phyloP scores from a whole-genome alignment of 2,329 filamentous ascomycete genomes.

The Fusarium verrucosum region DNA sequence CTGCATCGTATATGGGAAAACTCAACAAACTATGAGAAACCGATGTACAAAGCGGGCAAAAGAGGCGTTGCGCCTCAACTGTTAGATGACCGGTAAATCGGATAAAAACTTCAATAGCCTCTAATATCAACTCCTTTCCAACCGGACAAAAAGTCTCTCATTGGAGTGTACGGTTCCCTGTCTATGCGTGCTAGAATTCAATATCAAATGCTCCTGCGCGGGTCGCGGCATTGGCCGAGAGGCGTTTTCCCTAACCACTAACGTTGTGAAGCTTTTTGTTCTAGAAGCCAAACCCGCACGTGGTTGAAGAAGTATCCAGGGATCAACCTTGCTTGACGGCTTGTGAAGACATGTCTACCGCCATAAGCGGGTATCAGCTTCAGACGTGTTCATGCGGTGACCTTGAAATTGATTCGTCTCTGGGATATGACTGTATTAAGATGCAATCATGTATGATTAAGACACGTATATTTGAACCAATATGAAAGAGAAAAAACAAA shows the following conservation, averaged over 20 bases:
- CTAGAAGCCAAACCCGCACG: slow-evolving; percentile 20
- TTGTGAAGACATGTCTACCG: background rate
- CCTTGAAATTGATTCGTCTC: background rate
- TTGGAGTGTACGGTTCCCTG: background rate
- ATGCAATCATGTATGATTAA: slow-evolving; percentile 1
- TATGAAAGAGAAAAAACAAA: slow-evolving; percentile 5
- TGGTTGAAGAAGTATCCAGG: background rate
- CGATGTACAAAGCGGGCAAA: background rate
- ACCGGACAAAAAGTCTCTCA: background rate
- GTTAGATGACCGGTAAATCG: background rate
- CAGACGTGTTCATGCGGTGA: slow-evolving; percentile 4
- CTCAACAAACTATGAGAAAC: background rate
- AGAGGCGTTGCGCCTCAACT: background rate
- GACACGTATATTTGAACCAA: background rate
- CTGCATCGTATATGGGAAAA: background rate
- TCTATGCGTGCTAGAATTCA: background rate
- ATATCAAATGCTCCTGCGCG: slow-evolving; percentile 6
- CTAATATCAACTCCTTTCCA: background rate
- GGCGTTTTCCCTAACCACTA: slow-evolving; percentile 16
- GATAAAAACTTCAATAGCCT: background rate
- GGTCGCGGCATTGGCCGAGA: slow-evolving; percentile 22
- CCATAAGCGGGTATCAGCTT: slow-evolving; percentile 16
- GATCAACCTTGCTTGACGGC: background rate
- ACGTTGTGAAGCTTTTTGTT: slow-evolving; percentile 17
- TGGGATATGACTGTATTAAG: background rate